Percentiles rank a stretch among this genome's conserved stretches.
These are phyloP conservation scores for Picea abies DNA, from an alignment of 83 land plant genomes.

Conservation along the genomic window DNA sequence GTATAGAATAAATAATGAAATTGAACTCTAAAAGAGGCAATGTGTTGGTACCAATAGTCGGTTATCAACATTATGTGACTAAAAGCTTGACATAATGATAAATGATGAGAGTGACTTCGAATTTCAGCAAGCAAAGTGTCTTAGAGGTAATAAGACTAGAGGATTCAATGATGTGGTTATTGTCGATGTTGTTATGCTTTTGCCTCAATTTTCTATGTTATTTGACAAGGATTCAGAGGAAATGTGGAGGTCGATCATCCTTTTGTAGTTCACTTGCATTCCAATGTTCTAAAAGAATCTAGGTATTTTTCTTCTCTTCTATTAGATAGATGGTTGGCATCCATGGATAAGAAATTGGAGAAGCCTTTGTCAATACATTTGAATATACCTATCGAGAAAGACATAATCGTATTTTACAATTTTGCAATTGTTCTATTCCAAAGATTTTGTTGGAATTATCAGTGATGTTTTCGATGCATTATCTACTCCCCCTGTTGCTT, in stretches of 20 bases:
- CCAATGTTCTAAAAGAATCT: constrained; percentile 60
- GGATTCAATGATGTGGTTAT: constrained; percentile 66
- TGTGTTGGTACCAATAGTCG: constrained; percentile 34
- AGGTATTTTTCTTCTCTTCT: constrained; percentile 23
- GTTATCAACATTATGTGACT: constrained; percentile 23
- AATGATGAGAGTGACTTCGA: neutral
- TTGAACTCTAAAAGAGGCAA: constrained; percentile 32
- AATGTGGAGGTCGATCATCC: constrained; percentile 11
- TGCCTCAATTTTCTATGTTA: constrained; percentile 22
- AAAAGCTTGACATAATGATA: neutral
- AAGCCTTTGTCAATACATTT: too few species aligned
- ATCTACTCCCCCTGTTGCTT: constrained; percentile 64
- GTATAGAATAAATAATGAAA: neutral
- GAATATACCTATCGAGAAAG: constrained; percentile 20
- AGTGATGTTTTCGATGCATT: neutral
- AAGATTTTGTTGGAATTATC: constrained; percentile 26
- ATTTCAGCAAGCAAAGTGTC: neutral
- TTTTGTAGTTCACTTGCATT: constrained; percentile 44
- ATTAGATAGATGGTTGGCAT: too few species aligned
- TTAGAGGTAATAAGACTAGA: constrained; percentile 16
- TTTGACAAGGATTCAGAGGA: constrained; percentile 6
- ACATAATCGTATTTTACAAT: constrained; percentile 38
- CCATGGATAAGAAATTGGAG: too few species aligned
- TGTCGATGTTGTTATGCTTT: constrained; percentile 71
- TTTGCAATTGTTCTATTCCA: constrained; percentile 58